phyloP scores from a whole-genome alignment of 1,139 yeast genomes.

The Kurtzmaniella quercitrusa region DNA sequence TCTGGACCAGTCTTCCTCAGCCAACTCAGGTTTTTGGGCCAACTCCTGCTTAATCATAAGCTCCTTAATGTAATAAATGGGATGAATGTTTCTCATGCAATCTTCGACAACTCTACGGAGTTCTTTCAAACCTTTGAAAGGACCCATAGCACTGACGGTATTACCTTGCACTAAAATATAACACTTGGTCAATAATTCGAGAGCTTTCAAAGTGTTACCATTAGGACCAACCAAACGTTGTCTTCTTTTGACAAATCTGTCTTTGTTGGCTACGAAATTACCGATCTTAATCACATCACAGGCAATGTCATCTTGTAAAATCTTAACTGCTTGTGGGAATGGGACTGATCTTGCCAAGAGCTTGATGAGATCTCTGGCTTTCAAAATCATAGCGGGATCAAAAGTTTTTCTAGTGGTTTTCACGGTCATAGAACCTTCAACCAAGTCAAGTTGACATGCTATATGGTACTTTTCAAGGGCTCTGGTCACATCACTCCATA shows the following conservation, averaged over 20 bases:
- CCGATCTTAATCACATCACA: constrained; percentile 97
- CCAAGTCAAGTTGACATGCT: constrained; percentile 79
- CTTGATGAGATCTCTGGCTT: constrained; percentile 93
- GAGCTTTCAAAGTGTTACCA: constrained; percentile 93
- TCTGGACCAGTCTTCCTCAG: constrained; percentile 95
- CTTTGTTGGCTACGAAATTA: constrained; percentile 82
- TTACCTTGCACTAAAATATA: constrained; percentile 95
- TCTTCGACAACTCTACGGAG: constrained; percentile 94
- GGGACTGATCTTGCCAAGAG: constrained; percentile 95
- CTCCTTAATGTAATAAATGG: constrained; percentile 94
- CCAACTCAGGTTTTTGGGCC: constrained; percentile 91
- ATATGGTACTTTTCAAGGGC: constrained; percentile 70
- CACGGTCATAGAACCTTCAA: constrained; percentile 97
- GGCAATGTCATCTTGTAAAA: constrained; percentile 86
- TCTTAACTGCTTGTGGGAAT: constrained; percentile 91
- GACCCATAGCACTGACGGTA: constrained; percentile 97
- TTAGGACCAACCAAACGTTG: constrained; percentile 96
- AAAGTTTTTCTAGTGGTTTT: constrained; percentile 91
- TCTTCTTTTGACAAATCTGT: constrained; percentile 90
- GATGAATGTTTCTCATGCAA: constrained; percentile 95
- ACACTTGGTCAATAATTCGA: constrained; percentile 89
- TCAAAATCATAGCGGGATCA: constrained; percentile 91
- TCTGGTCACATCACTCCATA: constrained; percentile 92
- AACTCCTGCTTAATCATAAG: constrained; percentile 95
- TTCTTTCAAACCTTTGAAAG: constrained; percentile 87